Evolutionary conservation across 805 yeast genomes (phyloP), one percentile per base, ranked within the genome.

Genomic region (Pichia deserticola): DNA sequence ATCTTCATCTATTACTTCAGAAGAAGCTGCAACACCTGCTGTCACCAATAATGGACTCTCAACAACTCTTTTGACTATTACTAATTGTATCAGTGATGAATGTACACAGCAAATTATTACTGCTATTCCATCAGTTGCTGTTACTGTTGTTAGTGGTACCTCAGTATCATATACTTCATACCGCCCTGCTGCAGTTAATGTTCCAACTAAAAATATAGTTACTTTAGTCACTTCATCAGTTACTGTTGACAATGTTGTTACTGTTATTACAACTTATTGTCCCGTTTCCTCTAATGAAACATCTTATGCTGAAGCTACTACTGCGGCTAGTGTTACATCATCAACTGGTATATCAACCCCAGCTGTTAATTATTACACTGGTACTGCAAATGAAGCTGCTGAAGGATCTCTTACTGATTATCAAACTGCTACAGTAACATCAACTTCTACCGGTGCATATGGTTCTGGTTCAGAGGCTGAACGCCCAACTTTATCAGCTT

Each of bases 31-130:
- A n/a, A n/a, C n/a, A n/a, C n/a, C n/a, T n/a, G n/a, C n/a, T n/a
- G n/a, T n/a, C n/a, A 8, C 35, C 5, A 10, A 47, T 30, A 35
- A 50, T 20, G 40, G 40, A 28, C 39, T 36, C 28, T 35, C 36
- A 36, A 57, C 66, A 9, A 54, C 60, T 12, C 57, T 63, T 53
- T 52, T 59, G 11, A 58, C 60, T 5, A 32, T 42, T 34, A 42
- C 44, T 42, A 13, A 11, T 40, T 45, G 48, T 45, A 27, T 37
- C n/a, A 44, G 33, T 25, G 15, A 45, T 28, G 38, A 12, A 32
- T 45, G 48, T 40, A 11, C 42, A 44, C 28, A 56, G 57, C 36
- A 39, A 36, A 58, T 12, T 58, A 57, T 37, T 20, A 9, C 7
- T 8, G 40, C 40, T 7, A 20, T 38, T 10, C 30, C 30, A 36